Percentiles rank a stretch among this genome's conserved stretches.
Evolutionary conservation across 805 yeast species (phyloP).

Genomic region (Candida oleophila): DNA sequence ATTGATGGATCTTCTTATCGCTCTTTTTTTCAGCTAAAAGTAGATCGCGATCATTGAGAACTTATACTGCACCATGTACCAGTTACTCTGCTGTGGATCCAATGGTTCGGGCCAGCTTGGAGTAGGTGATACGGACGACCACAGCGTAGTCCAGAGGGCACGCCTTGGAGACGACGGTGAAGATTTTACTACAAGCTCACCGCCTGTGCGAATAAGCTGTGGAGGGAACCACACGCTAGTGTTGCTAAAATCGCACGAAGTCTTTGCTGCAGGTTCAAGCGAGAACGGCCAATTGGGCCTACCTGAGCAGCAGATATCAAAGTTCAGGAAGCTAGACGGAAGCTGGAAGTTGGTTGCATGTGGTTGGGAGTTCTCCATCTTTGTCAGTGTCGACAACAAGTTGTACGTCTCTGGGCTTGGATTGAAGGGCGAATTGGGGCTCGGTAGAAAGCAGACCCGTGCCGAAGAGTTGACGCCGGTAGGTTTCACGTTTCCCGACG

Average conservation of each 20-base stretch:
- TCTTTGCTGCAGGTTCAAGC: slow-evolving; percentile 63
- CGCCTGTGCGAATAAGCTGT: slow-evolving; percentile 52
- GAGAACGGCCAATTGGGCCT: slow-evolving; percentile 50
- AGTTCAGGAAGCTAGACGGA: slow-evolving; percentile 4
- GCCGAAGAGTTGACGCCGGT: slow-evolving; percentile 10
- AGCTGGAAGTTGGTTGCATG: slow-evolving; percentile 53
- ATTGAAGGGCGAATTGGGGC: slow-evolving; percentile 72
- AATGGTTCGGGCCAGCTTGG: slow-evolving; percentile 83
- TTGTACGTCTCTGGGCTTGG: slow-evolving; percentile 65
- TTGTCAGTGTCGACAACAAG: slow-evolving; percentile 40
- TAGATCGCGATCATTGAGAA: too few species aligned
- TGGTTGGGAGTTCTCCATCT: slow-evolving; percentile 77
- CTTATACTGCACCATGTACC: slow-evolving; percentile 13
- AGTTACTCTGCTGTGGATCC: slow-evolving; percentile 69
- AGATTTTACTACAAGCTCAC: slow-evolving; percentile 10
- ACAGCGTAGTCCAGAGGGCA: slow-evolving; percentile 16
- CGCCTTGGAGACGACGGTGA: slow-evolving; percentile 11
- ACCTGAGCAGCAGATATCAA: neutral
- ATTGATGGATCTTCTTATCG: too few species aligned
- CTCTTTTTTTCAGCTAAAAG: too few species aligned
- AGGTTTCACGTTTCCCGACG: slow-evolving; percentile 4
- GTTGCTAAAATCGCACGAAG: slow-evolving; percentile 49
- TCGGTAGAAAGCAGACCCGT: slow-evolving; percentile 19
- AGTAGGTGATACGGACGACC: slow-evolving; percentile 48
- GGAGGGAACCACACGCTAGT: slow-evolving; percentile 89